A percentile compares a stretch with the other conserved stretches of the same genome.
These are phyloP conservation scores for Aquilaria yunnanensis DNA, from an alignment of 345 rosid species.

Conservation along the genomic window DNA sequence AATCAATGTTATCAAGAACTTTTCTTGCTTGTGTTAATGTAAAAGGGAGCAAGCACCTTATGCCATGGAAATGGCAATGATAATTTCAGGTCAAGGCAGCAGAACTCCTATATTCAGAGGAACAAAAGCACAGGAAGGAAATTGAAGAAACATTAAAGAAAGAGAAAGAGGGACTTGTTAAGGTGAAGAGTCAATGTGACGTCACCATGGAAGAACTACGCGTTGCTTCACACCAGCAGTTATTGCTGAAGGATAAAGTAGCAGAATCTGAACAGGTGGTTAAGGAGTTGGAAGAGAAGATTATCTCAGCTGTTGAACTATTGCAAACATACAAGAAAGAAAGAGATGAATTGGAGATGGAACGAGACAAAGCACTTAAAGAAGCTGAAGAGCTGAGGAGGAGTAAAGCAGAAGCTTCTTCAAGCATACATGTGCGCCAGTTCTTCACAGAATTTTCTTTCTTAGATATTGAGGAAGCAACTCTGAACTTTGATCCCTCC, in stretches of 20 bases:
- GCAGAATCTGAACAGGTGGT: constrained; percentile 44
- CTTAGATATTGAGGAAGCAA: constrained; percentile 66
- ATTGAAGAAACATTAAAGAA: constrained; percentile 53
- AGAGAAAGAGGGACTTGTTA: constrained; percentile 49
- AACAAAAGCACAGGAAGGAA: constrained; percentile 61
- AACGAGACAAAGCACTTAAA: constrained; percentile 65
- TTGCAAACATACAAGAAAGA: constrained; percentile 57
- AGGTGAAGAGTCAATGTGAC: constrained; percentile 38
- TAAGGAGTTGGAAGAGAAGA: constrained; percentile 63
- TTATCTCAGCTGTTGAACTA: constrained; percentile 63
- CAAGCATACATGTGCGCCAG: constrained; percentile 33
- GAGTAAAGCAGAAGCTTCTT: constrained; percentile 39
- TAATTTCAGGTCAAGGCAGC: constrained; percentile 49
- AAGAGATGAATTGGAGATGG: constrained; percentile 53
- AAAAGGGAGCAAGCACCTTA: neutral
- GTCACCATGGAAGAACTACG: constrained; percentile 44
- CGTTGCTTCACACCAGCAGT: constrained; percentile 37
- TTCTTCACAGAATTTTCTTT: constrained; percentile 59
- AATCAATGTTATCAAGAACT: neutral
- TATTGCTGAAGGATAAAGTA: constrained; percentile 43
- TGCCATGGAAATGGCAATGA: neutral
- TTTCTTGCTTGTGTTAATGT: neutral
- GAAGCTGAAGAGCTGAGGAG: constrained; percentile 76
- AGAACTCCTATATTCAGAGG: constrained; percentile 48
- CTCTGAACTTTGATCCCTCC: constrained; percentile 48